Evolutionary conservation across 352 stramenopile genomes (phyloP), one percentile per base, ranked within the genome.

Genomic region (Phytopythium vexans): DNA sequence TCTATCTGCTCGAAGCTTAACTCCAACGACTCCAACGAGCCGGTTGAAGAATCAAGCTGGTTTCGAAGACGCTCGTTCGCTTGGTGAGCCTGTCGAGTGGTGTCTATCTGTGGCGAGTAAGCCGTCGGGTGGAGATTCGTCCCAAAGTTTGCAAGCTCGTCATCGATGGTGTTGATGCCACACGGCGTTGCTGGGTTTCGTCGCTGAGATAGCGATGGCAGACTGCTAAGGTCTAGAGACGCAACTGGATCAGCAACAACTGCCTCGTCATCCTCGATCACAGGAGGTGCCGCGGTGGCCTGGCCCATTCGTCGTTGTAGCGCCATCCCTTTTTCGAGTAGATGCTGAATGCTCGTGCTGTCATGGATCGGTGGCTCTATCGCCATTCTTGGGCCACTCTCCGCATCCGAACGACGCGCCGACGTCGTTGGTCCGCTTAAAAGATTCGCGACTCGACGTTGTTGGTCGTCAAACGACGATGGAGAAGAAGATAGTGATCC

Each of bases 1-100:
- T 79, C 71, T 42, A 88, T 44, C 3, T 63, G 62, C 31, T 86
- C 67, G 35, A 84, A 80, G 3, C 53, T 61, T 4, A 88, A 63
- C 33, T 72, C 62, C 44, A 88, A n/a, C 2, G 56, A 48, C 4
- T 58, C 55, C 6, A 41, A 27, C 21, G 21, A 27, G 21, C 21
- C 2, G 21, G 21, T 27, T 27, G 21, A 27, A 27, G 21, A 27
- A 27, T 27, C 21, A 27, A 2, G 21, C 21, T 27, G 21, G 21
- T 27, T 27, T 27, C 21, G 21, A 27, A 27, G 21, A 2, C 21
- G 21, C 2, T 27, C 21, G 21, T 27, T 27, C 21, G 21, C 21
- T 27, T 27, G 21, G 21, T 27, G 21, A 27, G 21, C 21, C 21
- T 27, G 21, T 27, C 21, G 21, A 27, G 21, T 27, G 21, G 21